Percentiles rank a stretch among this genome's conserved stretches.
Conservation (phyloP, 2,329 filamentous ascomycete species). For the Talaromyces islandicus region DNA sequence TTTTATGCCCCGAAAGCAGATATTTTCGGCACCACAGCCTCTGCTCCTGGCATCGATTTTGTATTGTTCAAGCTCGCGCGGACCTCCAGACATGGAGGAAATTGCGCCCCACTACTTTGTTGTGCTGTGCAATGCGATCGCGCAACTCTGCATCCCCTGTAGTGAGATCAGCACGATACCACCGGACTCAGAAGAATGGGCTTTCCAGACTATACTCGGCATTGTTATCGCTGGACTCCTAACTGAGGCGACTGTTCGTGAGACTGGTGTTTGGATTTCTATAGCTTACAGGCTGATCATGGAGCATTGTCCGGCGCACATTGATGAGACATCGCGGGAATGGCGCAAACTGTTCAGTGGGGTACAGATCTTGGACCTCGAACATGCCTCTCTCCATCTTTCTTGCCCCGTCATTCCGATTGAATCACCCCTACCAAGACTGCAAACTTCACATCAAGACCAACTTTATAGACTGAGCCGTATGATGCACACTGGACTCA, state of each 20-base stretch:
- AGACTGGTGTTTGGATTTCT: conserved; percentile 11
- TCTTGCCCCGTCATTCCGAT: conserved; percentile 12
- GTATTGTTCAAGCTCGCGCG: conserved; percentile 11
- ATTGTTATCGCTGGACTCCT: conserved; percentile 9
- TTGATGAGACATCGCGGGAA: conserved; percentile 10
- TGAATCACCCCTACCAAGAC: conserved; percentile 9
- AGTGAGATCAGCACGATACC: conserved; percentile 1
- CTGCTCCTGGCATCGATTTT: conserved; percentile 10
- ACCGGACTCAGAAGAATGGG: conserved; percentile 8
- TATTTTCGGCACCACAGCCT: conserved; percentile 10
- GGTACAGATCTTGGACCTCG: conserved; percentile 10
- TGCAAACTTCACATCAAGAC: conserved; percentile 8
- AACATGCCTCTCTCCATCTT: conserved; percentile 12
- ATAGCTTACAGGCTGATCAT: conserved; percentile 8
- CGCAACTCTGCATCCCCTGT: conserved; percentile 6
- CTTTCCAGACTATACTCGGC: conserved; percentile 9
- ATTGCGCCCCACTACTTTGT: conserved; percentile 7
- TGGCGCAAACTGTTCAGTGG: conserved; percentile 12
- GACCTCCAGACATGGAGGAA: conserved; percentile 3
- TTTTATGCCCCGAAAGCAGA: conserved; percentile 11
- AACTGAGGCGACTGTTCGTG: conserved; percentile 7
- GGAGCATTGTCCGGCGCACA: conserved; percentile 9
- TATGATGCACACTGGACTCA: conserved; percentile 11
- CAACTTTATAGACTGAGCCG: conserved; percentile 10
- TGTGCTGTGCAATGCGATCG: conserved; percentile 9